Base-by-base conservation (phyloP, 306 rosid species). In the Abrus precatorius region DNA sequence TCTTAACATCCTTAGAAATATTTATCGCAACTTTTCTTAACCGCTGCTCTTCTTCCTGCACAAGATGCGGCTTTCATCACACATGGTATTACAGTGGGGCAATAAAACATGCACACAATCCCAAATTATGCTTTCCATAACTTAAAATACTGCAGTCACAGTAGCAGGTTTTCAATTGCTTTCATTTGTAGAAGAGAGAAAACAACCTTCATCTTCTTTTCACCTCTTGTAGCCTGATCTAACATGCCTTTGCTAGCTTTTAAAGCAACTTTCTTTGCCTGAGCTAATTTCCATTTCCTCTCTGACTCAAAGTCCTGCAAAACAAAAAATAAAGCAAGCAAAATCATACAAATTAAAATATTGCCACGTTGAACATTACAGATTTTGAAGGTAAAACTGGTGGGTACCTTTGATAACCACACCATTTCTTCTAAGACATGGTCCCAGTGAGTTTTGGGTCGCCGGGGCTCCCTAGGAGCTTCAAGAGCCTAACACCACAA, bases 351-450 rank as follows among this genome's bases (percentile, higher is more conserved):
- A 63, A 27, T 36, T 9, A 45, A 72, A 59, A 40, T 49, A 8
- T 2, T 55, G 27, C 76, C 29, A 83, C 45, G 49, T 9, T 33
- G 32, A 72, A 53, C 66, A 69, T n/a, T 27, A 72, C 52, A 53
- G 57, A 71, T 76, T 48, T 75, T 74, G 75, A 60, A 69, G 72
- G 71, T 43, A 74, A 78, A 74, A 74, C 73, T 72, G 20, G 52
- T 59, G 43, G 33, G 55, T 82, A 95, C 99, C 98, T 95, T 95
- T 50, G 99, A 95, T 55, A 95, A 86, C 99, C 99, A 95, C 74
- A 85, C 89, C 99, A 95, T 95, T 88, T 95, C 99, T 82, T 95
- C 99, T 69, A 95, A 91, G 79, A 95, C 99, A 91, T 95, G 98
- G 88, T 95, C 99, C 99, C 99, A 95, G 78, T 95, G 99, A 68